Evolutionary conservation across 805 yeast species (phyloP).

Genomic region (Kodamaea kakaduensis): DNA sequence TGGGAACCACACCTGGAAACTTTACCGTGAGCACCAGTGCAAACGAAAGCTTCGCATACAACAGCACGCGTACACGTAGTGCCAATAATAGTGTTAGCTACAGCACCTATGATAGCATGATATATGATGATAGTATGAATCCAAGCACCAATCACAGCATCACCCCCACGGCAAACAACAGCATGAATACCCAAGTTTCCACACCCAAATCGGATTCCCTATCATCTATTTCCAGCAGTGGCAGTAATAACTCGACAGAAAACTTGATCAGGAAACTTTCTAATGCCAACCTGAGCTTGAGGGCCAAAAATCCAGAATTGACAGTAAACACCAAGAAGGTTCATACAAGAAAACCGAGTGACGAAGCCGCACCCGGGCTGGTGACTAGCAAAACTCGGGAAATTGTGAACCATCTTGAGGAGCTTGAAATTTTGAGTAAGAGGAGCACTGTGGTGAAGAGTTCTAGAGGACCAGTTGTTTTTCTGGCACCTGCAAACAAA

Average conservation of each 20-base stretch:
- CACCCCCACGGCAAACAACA: too few relatives aligned
- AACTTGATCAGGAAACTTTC: conserved; percentile 20
- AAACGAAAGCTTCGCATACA: too few relatives aligned
- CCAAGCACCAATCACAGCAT: too few relatives aligned
- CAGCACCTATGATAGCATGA: too few relatives aligned
- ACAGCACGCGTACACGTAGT: too few relatives aligned
- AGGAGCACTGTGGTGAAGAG: background rate
- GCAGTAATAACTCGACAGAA: conserved; percentile 22
- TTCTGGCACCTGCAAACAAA: background rate
- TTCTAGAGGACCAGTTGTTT: background rate
- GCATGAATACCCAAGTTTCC: too few relatives aligned
- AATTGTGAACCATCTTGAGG: conserved; percentile 6
- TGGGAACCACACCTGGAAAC: too few relatives aligned
- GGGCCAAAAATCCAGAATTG: conserved; percentile 1
- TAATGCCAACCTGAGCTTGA: conserved; percentile 8
- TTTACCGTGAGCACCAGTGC: too few relatives aligned
- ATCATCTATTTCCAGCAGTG: conserved; percentile 23
- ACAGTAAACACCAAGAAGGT: background rate
- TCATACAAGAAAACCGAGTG: background rate
- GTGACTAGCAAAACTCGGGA: conserved; percentile 2
- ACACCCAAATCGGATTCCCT: conserved; percentile 16
- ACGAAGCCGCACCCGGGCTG: too few relatives aligned
- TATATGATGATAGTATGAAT: too few relatives aligned
- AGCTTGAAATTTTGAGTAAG: conserved; percentile 3
- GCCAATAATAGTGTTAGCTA: too few relatives aligned